phyloP scores from a whole-genome alignment of 257 asterid genomes.

The Scutellaria galericulata region DNA sequence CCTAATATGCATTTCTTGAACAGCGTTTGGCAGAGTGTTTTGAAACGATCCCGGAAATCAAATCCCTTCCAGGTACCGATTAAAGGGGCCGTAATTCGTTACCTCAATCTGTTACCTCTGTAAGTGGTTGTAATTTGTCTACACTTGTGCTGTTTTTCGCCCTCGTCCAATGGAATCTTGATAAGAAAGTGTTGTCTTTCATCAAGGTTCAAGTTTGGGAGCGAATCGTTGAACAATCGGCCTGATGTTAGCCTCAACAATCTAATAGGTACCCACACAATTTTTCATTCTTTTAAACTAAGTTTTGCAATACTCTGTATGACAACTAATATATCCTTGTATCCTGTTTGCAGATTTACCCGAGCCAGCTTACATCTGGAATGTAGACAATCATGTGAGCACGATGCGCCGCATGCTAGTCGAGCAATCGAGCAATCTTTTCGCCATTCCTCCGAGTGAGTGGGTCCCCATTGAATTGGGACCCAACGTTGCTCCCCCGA shows the following conservation, averaged over 20 bases:
- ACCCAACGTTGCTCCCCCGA: constrained; percentile 51
- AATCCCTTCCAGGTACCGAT: constrained; percentile 47
- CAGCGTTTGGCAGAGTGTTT: constrained; percentile 63
- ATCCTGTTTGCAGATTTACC: constrained; percentile 47
- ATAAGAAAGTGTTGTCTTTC: constrained; percentile 31
- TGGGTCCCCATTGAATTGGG: constrained; percentile 34
- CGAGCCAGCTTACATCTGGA: constrained; percentile 38
- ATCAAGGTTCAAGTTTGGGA: constrained; percentile 53
- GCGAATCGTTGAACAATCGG: constrained; percentile 34
- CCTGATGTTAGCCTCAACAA: constrained; percentile 36
- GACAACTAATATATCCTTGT: constrained; percentile 7
- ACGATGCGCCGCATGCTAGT: constrained; percentile 57
- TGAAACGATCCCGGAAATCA: constrained; percentile 43
- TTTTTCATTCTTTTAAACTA: not conserved
- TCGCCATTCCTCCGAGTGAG: constrained; percentile 54
- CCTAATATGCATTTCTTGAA: constrained; percentile 34
- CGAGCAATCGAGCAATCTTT: constrained; percentile 63
- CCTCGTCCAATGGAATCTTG: constrained; percentile 29
- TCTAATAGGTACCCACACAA: constrained; percentile 41
- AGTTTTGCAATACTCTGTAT: not conserved
- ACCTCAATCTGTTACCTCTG: constrained; percentile 55
- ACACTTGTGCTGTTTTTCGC: constrained; percentile 6
- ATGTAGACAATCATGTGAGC: constrained; percentile 34
- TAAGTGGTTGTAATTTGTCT: constrained; percentile 43
- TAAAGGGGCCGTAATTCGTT: constrained; percentile 46